phyloP scores from a whole-genome alignment of 2,329 filamentous ascomycete species.

The Neopestalotiopsis sp. region DNA sequence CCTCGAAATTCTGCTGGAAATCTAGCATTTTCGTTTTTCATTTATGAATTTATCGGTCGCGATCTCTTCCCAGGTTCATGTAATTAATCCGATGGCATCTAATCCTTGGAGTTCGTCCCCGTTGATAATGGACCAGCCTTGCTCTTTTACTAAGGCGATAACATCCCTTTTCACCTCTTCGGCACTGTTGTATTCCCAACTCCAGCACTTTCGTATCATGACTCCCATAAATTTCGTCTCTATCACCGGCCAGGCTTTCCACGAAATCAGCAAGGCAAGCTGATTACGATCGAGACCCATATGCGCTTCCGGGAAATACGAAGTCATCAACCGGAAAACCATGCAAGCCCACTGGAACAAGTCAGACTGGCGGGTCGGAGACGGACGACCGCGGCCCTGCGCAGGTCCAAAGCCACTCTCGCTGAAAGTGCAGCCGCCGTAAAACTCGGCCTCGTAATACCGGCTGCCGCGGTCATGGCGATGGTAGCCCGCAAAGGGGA shows the following conservation, averaged over 20 bases:
- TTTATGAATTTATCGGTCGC: no score
- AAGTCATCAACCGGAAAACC: constrained; percentile 10
- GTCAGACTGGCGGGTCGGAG: constrained; percentile 5
- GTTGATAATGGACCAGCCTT: background rate
- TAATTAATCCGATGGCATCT: background rate
- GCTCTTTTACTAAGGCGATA: background rate
- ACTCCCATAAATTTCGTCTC: constrained; percentile 10
- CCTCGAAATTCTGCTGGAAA: no score
- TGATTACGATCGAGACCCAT: background rate
- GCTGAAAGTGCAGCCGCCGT: background rate
- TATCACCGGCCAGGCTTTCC: constrained; percentile 6
- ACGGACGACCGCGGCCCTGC: background rate
- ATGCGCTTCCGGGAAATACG: background rate
- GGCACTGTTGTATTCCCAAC: background rate
- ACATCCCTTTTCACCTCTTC: constrained; percentile 4
- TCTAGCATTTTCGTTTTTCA: no score
- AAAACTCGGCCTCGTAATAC: constrained; percentile 4
- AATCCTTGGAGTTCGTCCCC: constrained; percentile 8
- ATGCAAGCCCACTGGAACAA: constrained; percentile 13
- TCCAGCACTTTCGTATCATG: constrained; percentile 11
- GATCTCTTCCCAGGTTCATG: no score
- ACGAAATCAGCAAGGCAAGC: background rate
- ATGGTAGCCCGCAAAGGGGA: constrained; percentile 5
- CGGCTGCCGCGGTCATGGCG: constrained; percentile 7
- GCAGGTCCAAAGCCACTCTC: background rate